Evolutionary conservation across 2,329 filamentous ascomycete genomes (phyloP), one percentile per base, ranked within the genome.

Genomic region (Monilinia vaccinii-corymbosi): DNA sequence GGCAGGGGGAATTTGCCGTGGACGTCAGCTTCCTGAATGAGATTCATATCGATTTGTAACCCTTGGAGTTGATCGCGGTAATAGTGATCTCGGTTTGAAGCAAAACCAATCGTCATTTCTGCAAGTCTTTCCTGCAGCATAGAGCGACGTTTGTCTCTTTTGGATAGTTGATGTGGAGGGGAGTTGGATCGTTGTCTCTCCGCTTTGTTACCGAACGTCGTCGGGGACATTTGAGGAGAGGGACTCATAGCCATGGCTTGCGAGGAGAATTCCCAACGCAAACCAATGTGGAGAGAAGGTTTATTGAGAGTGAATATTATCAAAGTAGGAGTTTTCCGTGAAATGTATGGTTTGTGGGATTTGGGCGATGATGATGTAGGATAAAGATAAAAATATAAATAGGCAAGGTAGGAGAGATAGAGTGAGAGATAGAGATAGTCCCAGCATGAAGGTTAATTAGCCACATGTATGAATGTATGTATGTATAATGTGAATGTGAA

Each of bases 11-110:
- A 82, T 62, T 85, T 79, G 56, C 81, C 79, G 72, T 96, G 95
- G 0, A 89, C 88, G 69, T 96, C 88, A 56, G 94, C 89, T 67
- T 89, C 86, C 73, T 91, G 86, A 66, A 96, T 90, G 49, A 96
- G 81, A 61, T 83, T 89, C 75, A 92, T 91, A 73, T 96, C 92
- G 65, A 90, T 86, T 75, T 97, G 92, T n/a, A 97, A 84, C 66
- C 90, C 90, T 69, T 94, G 87, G 2, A 97, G 81, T 74, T 97
- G 91, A 66, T 94, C 89, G 63, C 92, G 85, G 74, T 96, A 97
- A 68, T 91, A 86, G 64, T 82, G 79, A 73, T 96, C 91, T 65
- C 89, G 83, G 70, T 96, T 91, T 64, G 87, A 83, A 64, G 85
- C 83, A 74, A 96, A 93, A 66, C 86, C 85, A 58, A 87, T 84